These are phyloP conservation scores for Populus alba DNA, from an alignment of 345 rosid species.

Conservation along the genomic window DNA sequence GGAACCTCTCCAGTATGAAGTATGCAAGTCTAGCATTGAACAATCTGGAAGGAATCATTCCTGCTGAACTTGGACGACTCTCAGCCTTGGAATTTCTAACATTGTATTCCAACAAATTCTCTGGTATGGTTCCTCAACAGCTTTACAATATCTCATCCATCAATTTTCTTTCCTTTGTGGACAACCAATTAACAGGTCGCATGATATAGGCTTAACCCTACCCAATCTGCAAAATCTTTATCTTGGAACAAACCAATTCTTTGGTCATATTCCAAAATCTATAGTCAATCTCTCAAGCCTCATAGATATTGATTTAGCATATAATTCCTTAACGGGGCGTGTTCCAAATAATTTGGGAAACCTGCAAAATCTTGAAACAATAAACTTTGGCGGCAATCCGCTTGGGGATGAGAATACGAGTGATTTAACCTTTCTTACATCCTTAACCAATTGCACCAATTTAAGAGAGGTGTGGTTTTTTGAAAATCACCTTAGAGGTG, in stretches of 20 bases:
- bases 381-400: no score
- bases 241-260: background rate
- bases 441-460: no score
- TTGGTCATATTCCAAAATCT: no score
- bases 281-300: background rate
- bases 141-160: background rate
- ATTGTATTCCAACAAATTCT: background rate
- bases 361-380: no score
- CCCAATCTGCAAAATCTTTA: background rate
- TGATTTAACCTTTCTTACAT: no score
- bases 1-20: background rate
- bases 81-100: background rate
- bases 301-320: no score
- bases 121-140: background rate
- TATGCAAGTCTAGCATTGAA: background rate
- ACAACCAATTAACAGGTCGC: no score
- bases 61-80: background rate
- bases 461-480: rapidly evolving
- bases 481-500: no score
- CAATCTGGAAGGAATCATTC: background rate
- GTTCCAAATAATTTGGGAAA: background rate
- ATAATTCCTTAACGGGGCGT: no score
- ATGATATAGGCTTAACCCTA: background rate
- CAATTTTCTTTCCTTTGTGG: rapidly evolving
- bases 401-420: no score